A percentile compares a stretch with the other conserved stretches of the same genome.
phyloP scores from a whole-genome alignment of 2,329 filamentous ascomycete genomes.

The Paraphoma sp. region DNA sequence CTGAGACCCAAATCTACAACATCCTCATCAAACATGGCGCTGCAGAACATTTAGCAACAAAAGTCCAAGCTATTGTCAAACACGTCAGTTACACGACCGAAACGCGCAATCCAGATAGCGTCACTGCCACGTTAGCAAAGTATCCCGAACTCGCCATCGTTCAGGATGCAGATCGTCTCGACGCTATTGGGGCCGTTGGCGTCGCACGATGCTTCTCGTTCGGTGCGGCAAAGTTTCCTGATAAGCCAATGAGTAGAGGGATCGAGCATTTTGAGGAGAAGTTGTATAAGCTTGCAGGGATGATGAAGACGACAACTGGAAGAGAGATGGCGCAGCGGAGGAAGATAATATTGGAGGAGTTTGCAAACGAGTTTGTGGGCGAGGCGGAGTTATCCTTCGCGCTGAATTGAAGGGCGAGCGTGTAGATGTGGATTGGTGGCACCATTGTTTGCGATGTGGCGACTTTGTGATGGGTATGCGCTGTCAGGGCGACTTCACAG shows the following conservation, averaged over 20 bases:
- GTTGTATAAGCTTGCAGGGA: slow-evolving; percentile 34
- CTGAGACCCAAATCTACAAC: slow-evolving; percentile 61
- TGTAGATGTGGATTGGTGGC: too few species aligned
- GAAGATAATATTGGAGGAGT: slow-evolving; percentile 18
- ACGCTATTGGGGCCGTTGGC: slow-evolving; percentile 86
- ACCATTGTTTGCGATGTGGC: too few species aligned
- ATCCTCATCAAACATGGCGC: slow-evolving; percentile 66
- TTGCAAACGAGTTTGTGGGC: slow-evolving; percentile 21
- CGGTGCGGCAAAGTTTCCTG: slow-evolving; percentile 59
- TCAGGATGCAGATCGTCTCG: slow-evolving; percentile 91
- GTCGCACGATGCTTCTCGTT: slow-evolving; percentile 81
- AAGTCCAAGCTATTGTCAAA: slow-evolving; percentile 74
- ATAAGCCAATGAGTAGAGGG: slow-evolving; percentile 31
- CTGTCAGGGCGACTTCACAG: too few species aligned
- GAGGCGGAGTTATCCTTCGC: slow-evolving; percentile 22
- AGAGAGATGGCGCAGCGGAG: slow-evolving; percentile 23
- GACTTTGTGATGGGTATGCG: too few species aligned
- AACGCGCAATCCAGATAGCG: slow-evolving; percentile 66
- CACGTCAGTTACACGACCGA: slow-evolving; percentile 83
- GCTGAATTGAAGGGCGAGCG: slow-evolving; percentile 4
- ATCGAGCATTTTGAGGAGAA: slow-evolving; percentile 48
- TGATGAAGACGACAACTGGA: slow-evolving; percentile 47
- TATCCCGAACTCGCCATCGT: slow-evolving; percentile 82
- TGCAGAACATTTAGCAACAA: slow-evolving; percentile 63
- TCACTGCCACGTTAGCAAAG: slow-evolving; percentile 65